A percentile compares a stretch with the other conserved stretches of the same genome.
These are phyloP conservation scores for Corallochytrium limacisporum DNA, from an alignment of 78 protist species.

Conservation along the genomic window DNA sequence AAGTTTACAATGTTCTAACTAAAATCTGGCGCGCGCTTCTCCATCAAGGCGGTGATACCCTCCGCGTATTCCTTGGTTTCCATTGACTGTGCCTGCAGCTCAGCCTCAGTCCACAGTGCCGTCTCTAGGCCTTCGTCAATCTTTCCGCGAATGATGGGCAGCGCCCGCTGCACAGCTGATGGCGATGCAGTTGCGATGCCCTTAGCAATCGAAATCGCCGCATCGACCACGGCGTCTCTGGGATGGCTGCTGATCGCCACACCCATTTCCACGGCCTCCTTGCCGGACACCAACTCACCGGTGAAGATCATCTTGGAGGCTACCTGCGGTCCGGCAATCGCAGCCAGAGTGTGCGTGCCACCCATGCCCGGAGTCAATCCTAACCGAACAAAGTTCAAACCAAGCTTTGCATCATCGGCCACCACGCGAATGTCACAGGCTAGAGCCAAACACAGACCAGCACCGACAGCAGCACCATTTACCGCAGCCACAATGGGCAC, in stretches of 20 bases:
- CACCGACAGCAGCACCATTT: constrained; percentile 36
- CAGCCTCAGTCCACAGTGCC: neutral
- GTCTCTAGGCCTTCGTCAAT: neutral
- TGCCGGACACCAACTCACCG: constrained; percentile 4
- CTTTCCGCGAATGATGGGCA: neutral
- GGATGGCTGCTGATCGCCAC: neutral
- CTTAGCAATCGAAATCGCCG: neutral
- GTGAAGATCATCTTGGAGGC: constrained; percentile 15
- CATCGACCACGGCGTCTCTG: neutral
- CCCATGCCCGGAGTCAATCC: constrained; percentile 36
- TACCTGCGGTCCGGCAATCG: neutral
- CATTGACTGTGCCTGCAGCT: neutral
- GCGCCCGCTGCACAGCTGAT: neutral
- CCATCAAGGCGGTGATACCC: constrained; percentile 1
- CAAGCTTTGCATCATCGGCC: neutral
- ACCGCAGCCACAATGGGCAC: constrained; percentile 26
- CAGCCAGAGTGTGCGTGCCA: constrained; percentile 4
- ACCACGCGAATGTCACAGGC: constrained; percentile 30
- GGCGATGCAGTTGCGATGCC: constrained; percentile 1
- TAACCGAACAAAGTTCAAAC: constrained; percentile 13
- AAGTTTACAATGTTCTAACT: too few species aligned
- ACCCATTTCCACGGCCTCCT: neutral
- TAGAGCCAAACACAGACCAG: constrained; percentile 16
- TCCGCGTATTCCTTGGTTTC: neutral
- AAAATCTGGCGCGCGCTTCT: constrained; percentile 1